A percentile compares a stretch with the other conserved stretches of the same genome.
These are phyloP conservation scores for Leccinum variicolor DNA, from an alignment of 768 basidiomycete species.

Conservation along the genomic window DNA sequence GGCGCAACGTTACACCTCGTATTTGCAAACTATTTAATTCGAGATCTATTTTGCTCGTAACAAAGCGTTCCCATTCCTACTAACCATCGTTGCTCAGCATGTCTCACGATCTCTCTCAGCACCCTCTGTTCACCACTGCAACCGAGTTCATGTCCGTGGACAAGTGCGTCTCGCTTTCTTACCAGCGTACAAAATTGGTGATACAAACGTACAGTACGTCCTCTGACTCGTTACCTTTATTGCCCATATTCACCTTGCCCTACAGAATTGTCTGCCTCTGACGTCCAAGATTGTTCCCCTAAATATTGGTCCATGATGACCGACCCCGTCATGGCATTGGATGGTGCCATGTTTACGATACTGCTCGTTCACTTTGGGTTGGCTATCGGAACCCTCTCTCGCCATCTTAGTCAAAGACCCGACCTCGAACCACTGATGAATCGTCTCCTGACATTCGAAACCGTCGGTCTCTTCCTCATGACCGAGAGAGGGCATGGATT, in stretches of 20 bases:
- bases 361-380: conserved; percentile 51
- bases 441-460: conserved; percentile 49
- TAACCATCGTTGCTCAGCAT: neutral
- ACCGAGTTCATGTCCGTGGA: conserved; percentile 44
- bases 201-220: conserved; percentile 22
- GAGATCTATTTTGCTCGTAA: too few relatives aligned
- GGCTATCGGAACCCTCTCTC: conserved; percentile 51
- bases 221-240: neutral
- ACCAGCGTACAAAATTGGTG: conserved; percentile 47
- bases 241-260: neutral
- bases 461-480: conserved; percentile 50
- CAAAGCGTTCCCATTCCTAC: neutral
- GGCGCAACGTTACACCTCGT: too few relatives aligned
- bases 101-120: neutral
- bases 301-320: conserved; percentile 53
- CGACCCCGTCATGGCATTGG: conserved; percentile 49
- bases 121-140: conserved; percentile 8
- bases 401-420: conserved; percentile 36
- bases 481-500: conserved; percentile 58
- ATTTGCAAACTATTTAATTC: too few relatives aligned
- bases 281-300: conserved; percentile 47
- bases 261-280: conserved; percentile 36
- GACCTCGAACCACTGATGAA: conserved; percentile 49
- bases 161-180: conserved; percentile 47
- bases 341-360: conserved; percentile 53